Evolutionary conservation across 306 rosid genomes (phyloP), one percentile per base, ranked within the genome.

Genomic region (Mimosa bimucronata): DNA sequence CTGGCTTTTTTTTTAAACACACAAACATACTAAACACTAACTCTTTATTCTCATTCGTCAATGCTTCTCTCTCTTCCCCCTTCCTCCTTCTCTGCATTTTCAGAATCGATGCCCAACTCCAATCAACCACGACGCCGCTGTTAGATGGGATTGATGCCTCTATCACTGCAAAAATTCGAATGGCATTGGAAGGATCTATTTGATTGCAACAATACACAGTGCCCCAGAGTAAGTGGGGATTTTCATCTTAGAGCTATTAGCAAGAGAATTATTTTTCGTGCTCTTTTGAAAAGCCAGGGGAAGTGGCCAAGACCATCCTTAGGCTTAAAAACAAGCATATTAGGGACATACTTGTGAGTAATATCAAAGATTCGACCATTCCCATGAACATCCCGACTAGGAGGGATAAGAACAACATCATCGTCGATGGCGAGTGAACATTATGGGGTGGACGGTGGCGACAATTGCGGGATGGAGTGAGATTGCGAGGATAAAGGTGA

Each of bases 171-270:
- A n/a, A n/a, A n/a, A n/a, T n/a, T n/a, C n/a, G n/a, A n/a, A n/a
- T n/a, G n/a, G n/a, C n/a, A n/a, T n/a, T n/a, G n/a, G n/a, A n/a
- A n/a, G n/a, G n/a, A n/a, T n/a, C n/a, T n/a, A n/a, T n/a, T n/a
- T n/a, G n/a, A n/a, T n/a, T n/a, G n/a, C n/a, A n/a, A n/a, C n/a
- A n/a, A n/a, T n/a, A n/a, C n/a, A n/a, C n/a, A n/a, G n/a, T n/a
- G n/a, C n/a, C n/a, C 97, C 98, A 6, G 93, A 88, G 81, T 94
- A 97, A 29, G 90, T 19, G 10, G 97, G 92, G 10, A 94, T 85
- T 87, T 92, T 94, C 88, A 94, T 83, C 62, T 83, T 82, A 0
- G 97, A 94, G 67, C 38, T 69, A 83, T 94, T 94, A 14, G 98
- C 86, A 61, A 82, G 3, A 5, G 98, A 92, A 23, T 97, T 97